A percentile compares a stretch with the other conserved stretches of the same genome.
These are phyloP conservation scores for Candida orba DNA, from an alignment of 805 yeast genomes.

Conservation along the genomic window DNA sequence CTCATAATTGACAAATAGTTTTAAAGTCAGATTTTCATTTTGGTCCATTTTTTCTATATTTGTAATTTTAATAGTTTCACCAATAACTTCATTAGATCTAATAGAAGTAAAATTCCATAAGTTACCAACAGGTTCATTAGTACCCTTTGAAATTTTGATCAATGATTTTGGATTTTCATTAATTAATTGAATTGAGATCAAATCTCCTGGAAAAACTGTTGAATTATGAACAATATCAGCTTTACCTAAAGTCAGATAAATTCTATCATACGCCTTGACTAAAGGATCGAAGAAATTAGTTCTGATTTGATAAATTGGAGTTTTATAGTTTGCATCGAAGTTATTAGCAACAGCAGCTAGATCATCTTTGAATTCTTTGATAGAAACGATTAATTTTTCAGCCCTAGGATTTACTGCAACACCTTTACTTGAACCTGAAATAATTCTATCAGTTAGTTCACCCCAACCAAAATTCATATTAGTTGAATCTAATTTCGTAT, in stretches of 20 bases:
- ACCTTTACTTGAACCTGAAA: constrained; percentile 67
- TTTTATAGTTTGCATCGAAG: constrained; percentile 29
- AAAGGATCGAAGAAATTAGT: constrained; percentile 60
- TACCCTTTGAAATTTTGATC: constrained; percentile 57
- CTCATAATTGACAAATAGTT: constrained; percentile 57
- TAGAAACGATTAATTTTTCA: constrained; percentile 57
- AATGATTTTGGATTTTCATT: constrained; percentile 44
- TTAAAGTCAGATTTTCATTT: constrained; percentile 48
- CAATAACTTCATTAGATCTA: constrained; percentile 60
- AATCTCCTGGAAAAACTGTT: constrained; percentile 25
- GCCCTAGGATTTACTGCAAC: constrained; percentile 79
- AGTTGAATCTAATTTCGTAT: constrained; percentile 29
- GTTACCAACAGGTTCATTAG: constrained; percentile 45
- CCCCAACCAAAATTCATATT: constrained; percentile 79
- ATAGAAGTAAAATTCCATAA: constrained; percentile 72
- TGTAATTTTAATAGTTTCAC: constrained; percentile 60
- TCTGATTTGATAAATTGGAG: constrained; percentile 59
- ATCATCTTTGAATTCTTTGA: constrained; percentile 64
- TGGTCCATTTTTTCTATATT: constrained; percentile 44
- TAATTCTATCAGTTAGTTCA: constrained; percentile 69
- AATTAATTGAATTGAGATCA: constrained; percentile 41
- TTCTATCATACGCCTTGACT: constrained; percentile 50
- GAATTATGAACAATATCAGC: constrained; percentile 25
- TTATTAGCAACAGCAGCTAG: constrained; percentile 24
- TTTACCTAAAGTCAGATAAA: constrained; percentile 54